Percentiles rank a stretch among this genome's conserved stretches.
Evolutionary conservation across 495 filamentous ascomycete species (phyloP).

Genomic region (Annulohypoxylon stygium): DNA sequence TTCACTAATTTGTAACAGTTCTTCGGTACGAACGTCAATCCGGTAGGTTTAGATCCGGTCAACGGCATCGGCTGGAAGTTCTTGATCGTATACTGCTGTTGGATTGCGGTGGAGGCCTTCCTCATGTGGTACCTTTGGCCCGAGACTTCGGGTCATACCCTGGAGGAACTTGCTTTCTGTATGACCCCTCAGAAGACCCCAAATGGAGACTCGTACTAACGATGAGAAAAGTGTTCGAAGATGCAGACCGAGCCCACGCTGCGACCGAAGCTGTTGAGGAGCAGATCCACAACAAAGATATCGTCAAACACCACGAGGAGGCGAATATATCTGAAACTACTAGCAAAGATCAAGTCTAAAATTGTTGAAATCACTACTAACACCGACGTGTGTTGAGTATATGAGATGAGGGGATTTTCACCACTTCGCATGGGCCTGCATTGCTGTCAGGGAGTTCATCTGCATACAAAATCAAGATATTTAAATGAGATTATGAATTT

Average conservation of each 20-base stretch:
- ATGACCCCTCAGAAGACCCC: conserved; percentile 41
- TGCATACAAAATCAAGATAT: neutral
- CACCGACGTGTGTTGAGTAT: neutral
- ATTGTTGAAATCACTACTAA: neutral
- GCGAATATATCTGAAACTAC: conserved; percentile 33
- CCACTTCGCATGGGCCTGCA: neutral
- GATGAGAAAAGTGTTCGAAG: conserved; percentile 65
- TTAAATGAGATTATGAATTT: neutral
- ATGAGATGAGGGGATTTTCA: neutral
- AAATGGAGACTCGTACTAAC: conserved; percentile 1
- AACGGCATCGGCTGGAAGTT: conserved; percentile 71
- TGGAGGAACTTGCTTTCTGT: conserved; percentile 73
- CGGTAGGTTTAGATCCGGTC: conserved; percentile 65
- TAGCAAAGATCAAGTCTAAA: conserved; percentile 42
- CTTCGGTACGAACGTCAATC: conserved; percentile 75
- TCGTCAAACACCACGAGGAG: conserved; percentile 31
- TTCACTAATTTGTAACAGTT: conserved; percentile 51
- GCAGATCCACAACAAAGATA: conserved; percentile 51
- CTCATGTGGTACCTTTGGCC: conserved; percentile 72
- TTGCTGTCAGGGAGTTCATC: neutral
- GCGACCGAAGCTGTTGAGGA: conserved; percentile 64
- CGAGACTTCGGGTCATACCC: conserved; percentile 68
- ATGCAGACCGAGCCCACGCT: conserved; percentile 61
- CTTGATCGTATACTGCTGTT: conserved; percentile 72
- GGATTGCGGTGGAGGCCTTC: conserved; percentile 65